Evolutionary conservation across 768 basidiomycete species (phyloP).

Genomic region (Mycena alexandri): DNA sequence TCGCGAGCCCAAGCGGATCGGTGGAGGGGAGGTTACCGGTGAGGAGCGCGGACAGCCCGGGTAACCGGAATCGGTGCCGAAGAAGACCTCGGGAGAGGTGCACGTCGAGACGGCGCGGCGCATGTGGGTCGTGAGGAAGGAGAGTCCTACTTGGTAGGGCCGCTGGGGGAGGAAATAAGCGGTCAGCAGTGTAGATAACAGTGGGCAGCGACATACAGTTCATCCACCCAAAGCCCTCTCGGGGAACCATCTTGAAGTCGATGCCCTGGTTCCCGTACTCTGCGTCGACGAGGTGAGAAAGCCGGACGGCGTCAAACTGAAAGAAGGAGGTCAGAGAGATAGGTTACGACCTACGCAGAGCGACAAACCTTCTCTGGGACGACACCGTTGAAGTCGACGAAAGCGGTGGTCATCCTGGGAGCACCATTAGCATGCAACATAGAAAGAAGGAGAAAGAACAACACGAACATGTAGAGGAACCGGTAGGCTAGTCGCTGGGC

Average conservation of each 20-base stretch:
- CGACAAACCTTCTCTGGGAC: conserved; percentile 90
- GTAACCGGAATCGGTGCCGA: conserved; percentile 64
- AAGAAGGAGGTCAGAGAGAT: conserved; percentile 21
- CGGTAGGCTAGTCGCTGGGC: conserved; percentile 94
- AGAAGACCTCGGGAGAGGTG: conserved; percentile 93
- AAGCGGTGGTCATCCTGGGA: conserved; percentile 89
- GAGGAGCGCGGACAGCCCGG: conserved; percentile 49
- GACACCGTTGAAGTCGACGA: conserved; percentile 97
- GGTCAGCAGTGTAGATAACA: neutral
- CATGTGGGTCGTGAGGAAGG: conserved; percentile 94
- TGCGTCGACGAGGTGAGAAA: conserved; percentile 96
- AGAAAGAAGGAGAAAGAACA: neutral
- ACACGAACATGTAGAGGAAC: conserved; percentile 92
- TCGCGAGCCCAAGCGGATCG: conserved; percentile 73
- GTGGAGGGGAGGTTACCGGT: conserved; percentile 55
- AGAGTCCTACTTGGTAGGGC: conserved; percentile 97
- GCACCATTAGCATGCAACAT: neutral
- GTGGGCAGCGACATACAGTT: conserved; percentile 70
- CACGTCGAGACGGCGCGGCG: conserved; percentile 95
- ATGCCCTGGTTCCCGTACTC: conserved; percentile 97
- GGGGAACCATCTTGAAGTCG: conserved; percentile 97
- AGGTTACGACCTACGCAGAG: conserved; percentile 1
- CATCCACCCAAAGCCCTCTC: conserved; percentile 99
- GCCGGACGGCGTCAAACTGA: conserved; percentile 94
- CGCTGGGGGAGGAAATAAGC: conserved; percentile 58